Percentiles rank a stretch among this genome's conserved stretches.
phyloP scores from a whole-genome alignment of 2,329 filamentous ascomycete species.

The Zymoseptoria pseudotritici region DNA sequence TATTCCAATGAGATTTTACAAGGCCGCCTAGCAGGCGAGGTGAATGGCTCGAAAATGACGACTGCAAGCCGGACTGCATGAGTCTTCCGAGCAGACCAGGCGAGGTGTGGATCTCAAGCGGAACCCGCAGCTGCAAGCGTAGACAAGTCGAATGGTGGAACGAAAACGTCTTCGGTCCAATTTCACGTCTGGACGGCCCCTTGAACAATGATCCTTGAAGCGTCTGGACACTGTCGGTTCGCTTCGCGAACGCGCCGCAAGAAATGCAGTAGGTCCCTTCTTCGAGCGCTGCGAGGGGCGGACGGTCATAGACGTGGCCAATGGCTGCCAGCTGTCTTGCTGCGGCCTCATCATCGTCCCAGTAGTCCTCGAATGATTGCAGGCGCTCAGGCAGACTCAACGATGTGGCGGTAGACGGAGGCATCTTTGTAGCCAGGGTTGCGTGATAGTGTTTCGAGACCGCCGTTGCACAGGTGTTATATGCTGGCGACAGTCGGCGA shows the following conservation, averaged over 20 bases:
- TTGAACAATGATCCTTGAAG: conserved; percentile 13
- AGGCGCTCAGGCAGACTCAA: neutral
- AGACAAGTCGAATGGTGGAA: neutral
- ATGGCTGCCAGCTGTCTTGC: conserved; percentile 25
- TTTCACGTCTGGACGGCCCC: neutral
- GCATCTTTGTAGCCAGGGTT: neutral
- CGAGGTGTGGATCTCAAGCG: conserved; percentile 4
- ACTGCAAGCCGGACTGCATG: conserved; percentile 10
- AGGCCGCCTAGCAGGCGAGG: too few relatives aligned
- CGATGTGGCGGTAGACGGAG: neutral
- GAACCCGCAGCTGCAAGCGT: conserved; percentile 16
- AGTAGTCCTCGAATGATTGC: conserved; percentile 10
- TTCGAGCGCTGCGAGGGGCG: conserved; percentile 25
- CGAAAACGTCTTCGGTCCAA: conserved; percentile 11
- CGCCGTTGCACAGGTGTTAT: too few relatives aligned
- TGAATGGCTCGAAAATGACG: neutral
- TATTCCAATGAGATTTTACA: conserved; percentile 4
- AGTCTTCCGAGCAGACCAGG: neutral
- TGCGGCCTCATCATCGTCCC: conserved; percentile 19
- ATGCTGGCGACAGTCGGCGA: too few relatives aligned
- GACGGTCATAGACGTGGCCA: conserved; percentile 27
- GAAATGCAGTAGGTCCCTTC: conserved; percentile 25
- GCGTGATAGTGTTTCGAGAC: neutral
- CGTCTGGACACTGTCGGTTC: conserved; percentile 17
- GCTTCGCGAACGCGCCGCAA: conserved; percentile 23